Percentiles rank a stretch among this genome's conserved stretches.
Conservation (phyloP, 306 rosid species). For the Glycine latifolia region DNA sequence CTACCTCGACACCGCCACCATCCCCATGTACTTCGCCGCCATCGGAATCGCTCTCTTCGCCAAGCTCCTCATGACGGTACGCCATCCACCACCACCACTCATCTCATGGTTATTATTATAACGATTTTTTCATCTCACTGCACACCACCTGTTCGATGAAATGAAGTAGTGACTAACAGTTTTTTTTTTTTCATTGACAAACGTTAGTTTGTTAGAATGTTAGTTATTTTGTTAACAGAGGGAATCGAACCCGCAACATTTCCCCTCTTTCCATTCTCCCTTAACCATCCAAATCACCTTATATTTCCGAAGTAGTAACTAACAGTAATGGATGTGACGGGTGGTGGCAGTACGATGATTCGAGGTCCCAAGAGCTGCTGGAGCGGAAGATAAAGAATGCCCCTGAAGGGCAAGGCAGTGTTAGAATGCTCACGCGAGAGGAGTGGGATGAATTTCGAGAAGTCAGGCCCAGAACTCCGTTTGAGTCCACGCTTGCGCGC, state of each 20-base stretch:
- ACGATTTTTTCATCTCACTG: background rate
- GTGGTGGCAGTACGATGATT: slow-evolving; percentile 63
- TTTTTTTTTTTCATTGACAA: too few species aligned
- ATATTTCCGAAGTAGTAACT: too few species aligned
- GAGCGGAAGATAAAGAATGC: slow-evolving; percentile 55
- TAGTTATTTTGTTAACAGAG: too few species aligned
- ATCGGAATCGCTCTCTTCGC: slow-evolving; percentile 67
- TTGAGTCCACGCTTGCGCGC: slow-evolving; percentile 55
- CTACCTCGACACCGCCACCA: slow-evolving; percentile 80
- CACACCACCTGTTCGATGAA: slow-evolving; percentile 48
- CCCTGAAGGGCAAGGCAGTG: slow-evolving; percentile 50
- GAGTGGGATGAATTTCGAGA: slow-evolving; percentile 56
- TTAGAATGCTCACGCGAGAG: slow-evolving; percentile 54
- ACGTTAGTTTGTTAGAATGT: too few species aligned
- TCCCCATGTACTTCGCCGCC: slow-evolving; percentile 75
- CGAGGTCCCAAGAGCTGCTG: slow-evolving; percentile 59
- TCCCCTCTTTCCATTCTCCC: too few species aligned
- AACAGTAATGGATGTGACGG: too few species aligned
- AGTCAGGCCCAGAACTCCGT: slow-evolving; percentile 55
- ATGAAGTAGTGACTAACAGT: background rate
- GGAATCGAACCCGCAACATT: too few species aligned
- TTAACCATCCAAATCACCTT: too few species aligned
- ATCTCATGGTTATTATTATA: background rate
- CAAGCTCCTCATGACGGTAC: slow-evolving; percentile 72
- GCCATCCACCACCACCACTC: background rate